phyloP scores from a whole-genome alignment of 345 rosid species.

The Dimocarpus longan region DNA sequence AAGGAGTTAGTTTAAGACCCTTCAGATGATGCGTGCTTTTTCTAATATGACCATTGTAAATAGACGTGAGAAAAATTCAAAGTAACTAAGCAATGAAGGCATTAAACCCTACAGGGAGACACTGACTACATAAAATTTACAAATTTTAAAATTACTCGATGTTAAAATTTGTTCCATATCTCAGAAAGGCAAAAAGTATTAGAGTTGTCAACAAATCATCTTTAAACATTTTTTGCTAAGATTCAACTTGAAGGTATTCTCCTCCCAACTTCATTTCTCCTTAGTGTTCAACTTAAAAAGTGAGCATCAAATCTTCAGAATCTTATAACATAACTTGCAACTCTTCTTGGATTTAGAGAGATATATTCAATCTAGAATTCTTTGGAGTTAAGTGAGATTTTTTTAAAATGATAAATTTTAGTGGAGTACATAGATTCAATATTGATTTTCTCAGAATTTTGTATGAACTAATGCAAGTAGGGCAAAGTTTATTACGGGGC shows the following conservation, averaged over 20 bases:
- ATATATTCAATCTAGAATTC: too few species aligned
- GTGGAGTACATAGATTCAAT: too few species aligned
- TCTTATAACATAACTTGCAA: neutral
- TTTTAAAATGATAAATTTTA: too few species aligned
- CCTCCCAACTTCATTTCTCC: constrained; percentile 5
- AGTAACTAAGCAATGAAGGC: neutral
- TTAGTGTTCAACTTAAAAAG: neutral
- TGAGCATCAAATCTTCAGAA: neutral
- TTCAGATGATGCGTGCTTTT: neutral
- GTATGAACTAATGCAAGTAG: too few species aligned
- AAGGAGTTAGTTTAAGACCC: neutral
- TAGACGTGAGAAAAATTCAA: neutral
- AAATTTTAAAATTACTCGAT: neutral
- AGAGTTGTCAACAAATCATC: neutral
- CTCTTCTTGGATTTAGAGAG: neutral
- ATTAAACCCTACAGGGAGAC: neutral
- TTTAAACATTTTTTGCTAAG: neutral
- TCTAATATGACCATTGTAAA: neutral
- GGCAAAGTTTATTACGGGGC: too few species aligned
- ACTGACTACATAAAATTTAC: neutral
- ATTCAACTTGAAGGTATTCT: neutral
- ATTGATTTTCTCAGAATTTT: too few species aligned
- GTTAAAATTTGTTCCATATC: neutral
- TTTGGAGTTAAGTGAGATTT: too few species aligned
- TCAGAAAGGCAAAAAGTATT: too few species aligned